Evolutionary conservation across 192 early-diverging fungal genomes (phyloP), one percentile per base, ranked within the genome.

Genomic region (Linnemannia hyalina): DNA sequence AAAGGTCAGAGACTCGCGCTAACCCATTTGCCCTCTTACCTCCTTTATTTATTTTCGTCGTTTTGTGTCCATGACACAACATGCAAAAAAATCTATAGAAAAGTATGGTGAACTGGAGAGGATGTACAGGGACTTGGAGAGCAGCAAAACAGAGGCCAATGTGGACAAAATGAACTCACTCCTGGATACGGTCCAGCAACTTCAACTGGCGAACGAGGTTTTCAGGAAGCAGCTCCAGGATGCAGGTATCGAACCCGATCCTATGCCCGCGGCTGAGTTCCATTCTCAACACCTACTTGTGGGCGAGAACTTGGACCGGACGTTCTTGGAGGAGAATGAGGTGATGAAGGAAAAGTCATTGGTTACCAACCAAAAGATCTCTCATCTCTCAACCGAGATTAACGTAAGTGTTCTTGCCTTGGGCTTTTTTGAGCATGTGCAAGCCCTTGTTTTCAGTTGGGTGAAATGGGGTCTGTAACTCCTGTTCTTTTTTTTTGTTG

Each of bases 301-400:
- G 11, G 80, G 74, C 36, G 84, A 86, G 38, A 78, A 73, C 69
- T 23, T 77, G n/a, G 84, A 86, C 26, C 70, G 79, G 20, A 86
- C 84, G 7, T 80, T 81, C 40, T 32, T 86, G 60, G 84, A 86
- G n/a, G 69, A 86, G 72, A 78, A 86, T 26, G 84, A 86, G 18
- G 9, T 80, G n/a, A 73, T 86, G 49, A 81, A 81, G 63, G 79
- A 81, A 47, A 76, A 73, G 38, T 81, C 79, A 2, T 70, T 86
- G 41, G 29, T 74, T n/a, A 86, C 76, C 4, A 81, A 81, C 47
- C 78, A 81, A 80, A 81, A 80, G 75, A 86, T 86, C 23, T 15
- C 74, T 6, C 65, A 80, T 72, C 79, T 86, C 6, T 86, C 84
- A 1, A 74, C 44, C 7, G 84, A 86, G 70, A 69, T 86, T 22